Evolutionary conservation across 2,329 filamentous ascomycete species (phyloP), one percentile per base, ranked within the genome.

Genomic region (Bipolaris zeicola): DNA sequence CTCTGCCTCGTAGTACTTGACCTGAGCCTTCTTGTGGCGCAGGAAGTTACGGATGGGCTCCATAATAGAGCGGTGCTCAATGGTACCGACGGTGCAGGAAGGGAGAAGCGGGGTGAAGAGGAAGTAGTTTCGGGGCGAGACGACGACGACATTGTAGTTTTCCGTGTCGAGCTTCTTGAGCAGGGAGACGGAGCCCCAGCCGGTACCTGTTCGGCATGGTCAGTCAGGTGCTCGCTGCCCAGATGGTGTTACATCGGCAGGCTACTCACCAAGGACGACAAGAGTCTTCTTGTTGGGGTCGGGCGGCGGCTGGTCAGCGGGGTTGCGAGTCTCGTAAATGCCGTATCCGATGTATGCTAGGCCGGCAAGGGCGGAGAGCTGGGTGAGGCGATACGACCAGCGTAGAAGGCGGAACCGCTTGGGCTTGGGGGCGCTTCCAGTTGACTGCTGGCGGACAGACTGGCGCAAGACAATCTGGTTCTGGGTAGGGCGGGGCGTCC

Each of bases 41-140:
- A 96, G 85, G 77, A 99, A 96, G 77, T 95, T 92, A 75, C 95
- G 92, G 71, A 99, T 89, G 55, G 95, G 95, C 82, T 99, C 95
- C 95, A 99, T 99, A 80, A 99, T 99, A 74, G 93, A 98, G 77
- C 95, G 92, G 83, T 98, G 95, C 84, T 99, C 95, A 78, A 99
- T 95, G 69, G 92, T 90, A 71, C 95, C 95, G 65, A 94, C 97
- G 50, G 95, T 98, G 81, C 95, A 99, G 75, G 94, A 98, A 64
- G 95, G 95, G 60, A 99, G 87, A 57, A 99, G 87, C 58, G 95
- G 95, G 28, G 95, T 99, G 85, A 99, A 99, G 68, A 99, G 89
- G 88, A 99, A 99, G 86, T 96, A 99, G 82, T 99, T 99, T 76
- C 95, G 91, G 52, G 95, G 95, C 47, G 95, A 98, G 77, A 99